Base-by-base conservation (phyloP, 495 filamentous ascomycete genomes). In the Hypoxylon intermedium region DNA sequence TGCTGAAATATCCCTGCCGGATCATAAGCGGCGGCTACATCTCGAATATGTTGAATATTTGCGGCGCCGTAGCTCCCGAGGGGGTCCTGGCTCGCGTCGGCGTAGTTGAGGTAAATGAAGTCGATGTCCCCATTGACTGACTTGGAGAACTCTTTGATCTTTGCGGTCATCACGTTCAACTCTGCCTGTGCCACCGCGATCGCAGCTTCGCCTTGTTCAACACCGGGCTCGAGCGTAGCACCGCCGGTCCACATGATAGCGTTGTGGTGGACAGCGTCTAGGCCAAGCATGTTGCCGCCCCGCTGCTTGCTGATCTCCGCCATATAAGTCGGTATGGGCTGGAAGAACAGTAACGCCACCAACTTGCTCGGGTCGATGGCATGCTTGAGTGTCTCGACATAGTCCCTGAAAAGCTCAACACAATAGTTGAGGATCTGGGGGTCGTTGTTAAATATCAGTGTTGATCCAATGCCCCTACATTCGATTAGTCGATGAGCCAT, bases 1-100 rank as follows among this genome's bases (percentile, higher is more conserved):
- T 33, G 75, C 72, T 83, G 80, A 53, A 84, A 84, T 2, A 81
- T 68, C 3, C 65, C 72, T 0, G 72, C 42, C 0, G 80, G 81
- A 46, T 84, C 82, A 50, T 82, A 85, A 60, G 75, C 73, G 30
- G 66, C 60, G 0, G 72, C 74, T 20, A 80, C 72, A 11, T 65
- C 50, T 13, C 65, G 57, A 45, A 86, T 69, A 16, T 68, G 70
- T 49, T 68, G 45, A 30, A 80, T 56, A 58, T 78, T 84, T 15
- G 67, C 67, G 24, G 56, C 67, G 0, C 82, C 82, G 55, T 83
- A 85, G 9, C 75, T 74, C 0, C 58, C 67, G 9, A 84, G 70
- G 2, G 78, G 73, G 41, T 78, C 67, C 65, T 83, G 82, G 9
- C 49, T 65, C 0, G 40, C 43, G 23, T 72, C 71, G 3, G 79